phyloP scores from a whole-genome alignment of 2,329 filamentous ascomycete species.

The Phaeomoniella chlamydospora region DNA sequence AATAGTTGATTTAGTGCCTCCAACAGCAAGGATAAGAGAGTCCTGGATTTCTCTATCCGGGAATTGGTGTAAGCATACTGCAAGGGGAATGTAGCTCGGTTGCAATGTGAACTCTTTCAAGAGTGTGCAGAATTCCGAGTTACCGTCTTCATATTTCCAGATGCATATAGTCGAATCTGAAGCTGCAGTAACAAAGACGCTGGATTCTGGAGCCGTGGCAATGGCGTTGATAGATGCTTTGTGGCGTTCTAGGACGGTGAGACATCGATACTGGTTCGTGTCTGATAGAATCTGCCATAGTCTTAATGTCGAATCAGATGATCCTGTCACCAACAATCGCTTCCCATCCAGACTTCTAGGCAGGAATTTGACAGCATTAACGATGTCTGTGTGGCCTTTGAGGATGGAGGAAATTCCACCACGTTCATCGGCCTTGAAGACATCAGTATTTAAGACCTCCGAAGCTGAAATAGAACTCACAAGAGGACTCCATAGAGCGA shows the following conservation, averaged over 20 bases:
- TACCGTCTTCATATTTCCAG: slow-evolving; percentile 46
- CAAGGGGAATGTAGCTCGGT: slow-evolving; percentile 70
- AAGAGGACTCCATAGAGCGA: slow-evolving; percentile 66
- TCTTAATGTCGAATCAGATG: slow-evolving; percentile 63
- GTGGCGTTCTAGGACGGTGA: slow-evolving; percentile 48
- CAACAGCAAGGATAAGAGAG: slow-evolving; percentile 58
- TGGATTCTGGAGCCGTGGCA: slow-evolving; percentile 26
- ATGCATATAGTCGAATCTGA: slow-evolving; percentile 48
- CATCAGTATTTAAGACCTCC: slow-evolving; percentile 5
- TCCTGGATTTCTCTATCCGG: slow-evolving; percentile 31
- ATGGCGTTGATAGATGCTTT: slow-evolving; percentile 58
- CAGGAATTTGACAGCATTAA: slow-evolving; percentile 75
- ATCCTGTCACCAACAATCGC: slow-evolving; percentile 59
- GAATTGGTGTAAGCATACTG: slow-evolving; percentile 54
- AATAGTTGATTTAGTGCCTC: slow-evolving; percentile 68
- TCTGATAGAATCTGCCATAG: slow-evolving; percentile 35
- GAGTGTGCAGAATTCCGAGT: slow-evolving; percentile 28
- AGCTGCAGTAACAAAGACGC: slow-evolving; percentile 43
- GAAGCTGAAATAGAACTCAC: slow-evolving; percentile 5
- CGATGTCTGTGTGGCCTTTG: slow-evolving; percentile 60
- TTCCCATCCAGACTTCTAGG: slow-evolving; percentile 31
- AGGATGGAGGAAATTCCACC: slow-evolving; percentile 54
- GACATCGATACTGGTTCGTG: slow-evolving; percentile 21
- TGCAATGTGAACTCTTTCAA: slow-evolving; percentile 57
- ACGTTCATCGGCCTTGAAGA: slow-evolving; percentile 22